phyloP scores from a whole-genome alignment of 768 basidiomycete species.

The Dacryopinax spathularia region DNA sequence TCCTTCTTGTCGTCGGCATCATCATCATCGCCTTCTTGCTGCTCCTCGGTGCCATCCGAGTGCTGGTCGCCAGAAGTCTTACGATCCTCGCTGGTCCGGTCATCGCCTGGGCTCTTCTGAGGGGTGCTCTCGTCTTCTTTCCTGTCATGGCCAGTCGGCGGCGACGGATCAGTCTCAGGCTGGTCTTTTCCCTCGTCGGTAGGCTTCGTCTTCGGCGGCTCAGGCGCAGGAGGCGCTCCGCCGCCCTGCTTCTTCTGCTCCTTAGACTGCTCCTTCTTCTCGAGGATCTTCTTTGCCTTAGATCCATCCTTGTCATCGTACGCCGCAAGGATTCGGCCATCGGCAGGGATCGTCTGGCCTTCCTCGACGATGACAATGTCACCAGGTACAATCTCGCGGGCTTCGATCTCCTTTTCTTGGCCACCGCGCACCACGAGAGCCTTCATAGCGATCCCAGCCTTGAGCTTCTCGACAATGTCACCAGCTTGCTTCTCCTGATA shows the following conservation, averaged over 20 bases:
- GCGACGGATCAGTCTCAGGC: too few relatives aligned
- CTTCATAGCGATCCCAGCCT: constrained; percentile 34
- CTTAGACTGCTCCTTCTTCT: constrained; percentile 12
- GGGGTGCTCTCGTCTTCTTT: too few relatives aligned
- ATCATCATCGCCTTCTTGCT: constrained; percentile 12
- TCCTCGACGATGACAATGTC: constrained; percentile 34
- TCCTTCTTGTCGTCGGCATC: too few relatives aligned
- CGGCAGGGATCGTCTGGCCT: constrained; percentile 33
- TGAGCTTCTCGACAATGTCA: constrained; percentile 36
- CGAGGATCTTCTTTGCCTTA: constrained; percentile 22
- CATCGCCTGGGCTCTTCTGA: too few relatives aligned
- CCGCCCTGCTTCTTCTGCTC: constrained; percentile 10
- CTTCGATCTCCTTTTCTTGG: constrained; percentile 30
- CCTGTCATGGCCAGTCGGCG: too few relatives aligned
- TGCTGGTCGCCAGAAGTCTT: too few relatives aligned
- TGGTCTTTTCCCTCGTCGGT: too few relatives aligned
- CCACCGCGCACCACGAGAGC: constrained; percentile 30
- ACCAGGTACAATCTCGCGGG: constrained; percentile 33
- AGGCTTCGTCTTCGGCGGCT: too few relatives aligned
- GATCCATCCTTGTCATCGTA: constrained; percentile 28
- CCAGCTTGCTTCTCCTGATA: constrained; percentile 39
- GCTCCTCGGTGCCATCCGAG: constrained; percentile 8
- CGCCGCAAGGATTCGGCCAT: constrained; percentile 30
- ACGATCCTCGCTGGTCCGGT: too few relatives aligned
- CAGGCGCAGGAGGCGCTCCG: too few relatives aligned